These are phyloP conservation scores for Candida chilensis DNA, from an alignment of 805 yeast species.

Conservation along the genomic window DNA sequence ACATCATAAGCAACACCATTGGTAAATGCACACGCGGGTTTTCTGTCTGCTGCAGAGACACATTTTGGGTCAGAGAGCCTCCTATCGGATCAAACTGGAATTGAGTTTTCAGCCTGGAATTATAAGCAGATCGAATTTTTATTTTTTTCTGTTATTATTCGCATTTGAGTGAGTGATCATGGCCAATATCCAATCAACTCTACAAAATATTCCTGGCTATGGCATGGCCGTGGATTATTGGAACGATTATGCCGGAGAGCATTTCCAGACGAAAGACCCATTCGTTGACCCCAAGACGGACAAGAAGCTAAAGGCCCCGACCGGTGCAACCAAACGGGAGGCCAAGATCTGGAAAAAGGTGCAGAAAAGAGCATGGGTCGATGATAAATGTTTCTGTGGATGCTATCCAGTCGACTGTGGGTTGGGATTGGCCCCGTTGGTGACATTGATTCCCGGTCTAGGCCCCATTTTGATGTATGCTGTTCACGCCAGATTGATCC, in stretches of 20 bases:
- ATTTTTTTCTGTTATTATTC: too few relatives aligned
- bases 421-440: conserved; percentile 68
- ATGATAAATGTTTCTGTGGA: conserved; percentile 79
- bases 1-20: too few relatives aligned
- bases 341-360: conserved; percentile 61
- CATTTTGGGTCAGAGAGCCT: too few relatives aligned
- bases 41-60: too few relatives aligned
- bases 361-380: conserved; percentile 78
- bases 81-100: too few relatives aligned
- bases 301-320: conserved; percentile 52
- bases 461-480: conserved; percentile 81
- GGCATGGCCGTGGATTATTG: conserved; percentile 44
- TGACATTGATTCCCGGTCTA: conserved; percentile 66
- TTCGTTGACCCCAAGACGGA: conserved; percentile 50
- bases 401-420: conserved; percentile 71
- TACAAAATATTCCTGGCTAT: conserved; percentile 52
- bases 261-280: conserved; percentile 58
- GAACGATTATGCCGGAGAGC: conserved; percentile 62
- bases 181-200: too few relatives aligned
- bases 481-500: conserved; percentile 61
- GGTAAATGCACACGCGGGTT: too few relatives aligned
- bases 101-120: too few relatives aligned
- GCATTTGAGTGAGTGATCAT: too few relatives aligned
- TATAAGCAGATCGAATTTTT: too few relatives aligned
- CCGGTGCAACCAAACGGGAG: conserved; percentile 47